phyloP scores from a whole-genome alignment of 2,329 filamentous ascomycete genomes.

The Ophiobolus disseminans region DNA sequence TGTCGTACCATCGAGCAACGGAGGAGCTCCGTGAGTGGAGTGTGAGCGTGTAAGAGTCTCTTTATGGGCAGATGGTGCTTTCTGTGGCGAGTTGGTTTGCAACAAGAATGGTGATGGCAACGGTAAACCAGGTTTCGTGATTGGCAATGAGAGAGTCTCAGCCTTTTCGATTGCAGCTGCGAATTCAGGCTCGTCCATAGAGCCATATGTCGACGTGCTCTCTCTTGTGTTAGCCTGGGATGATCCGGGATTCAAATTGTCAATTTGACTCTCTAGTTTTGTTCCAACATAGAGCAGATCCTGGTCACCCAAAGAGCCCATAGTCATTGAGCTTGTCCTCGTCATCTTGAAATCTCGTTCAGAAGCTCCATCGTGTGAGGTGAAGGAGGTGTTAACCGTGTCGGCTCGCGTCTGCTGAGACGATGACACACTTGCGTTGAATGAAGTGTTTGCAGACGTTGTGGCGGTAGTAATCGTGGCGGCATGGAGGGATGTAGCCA shows the following conservation, averaged over 20 bases:
- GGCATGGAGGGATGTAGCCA: conserved; percentile 29
- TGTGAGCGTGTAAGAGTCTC: too few species aligned
- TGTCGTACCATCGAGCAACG: too few species aligned
- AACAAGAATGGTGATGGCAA: too few species aligned
- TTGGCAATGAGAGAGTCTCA: conserved; percentile 8
- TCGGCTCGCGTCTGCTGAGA: conserved; percentile 29
- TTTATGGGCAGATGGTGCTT: too few species aligned
- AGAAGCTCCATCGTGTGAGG: conserved; percentile 8
- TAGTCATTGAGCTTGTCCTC: conserved; percentile 28
- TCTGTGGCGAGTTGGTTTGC: too few species aligned
- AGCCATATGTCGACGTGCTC: conserved; percentile 36
- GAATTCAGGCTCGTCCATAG: conserved; percentile 31
- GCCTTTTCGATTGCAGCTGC: conserved; percentile 17
- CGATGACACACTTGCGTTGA: conserved; percentile 28
- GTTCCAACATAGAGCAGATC: background rate
- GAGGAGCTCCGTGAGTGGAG: too few species aligned
- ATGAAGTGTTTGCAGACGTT: conserved; percentile 32
- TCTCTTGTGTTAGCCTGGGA: conserved; percentile 5
- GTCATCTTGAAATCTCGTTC: conserved; percentile 1
- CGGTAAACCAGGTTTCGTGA: background rate
- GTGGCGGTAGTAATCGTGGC: conserved; percentile 2
- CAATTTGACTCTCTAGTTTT: background rate
- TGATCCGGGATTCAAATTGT: background rate
- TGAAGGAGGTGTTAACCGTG: conserved; percentile 37
- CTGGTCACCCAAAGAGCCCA: conserved; percentile 26